Conservation (phyloP, 2,329 filamentous ascomycete genomes). For the Cercospora beticola region DNA sequence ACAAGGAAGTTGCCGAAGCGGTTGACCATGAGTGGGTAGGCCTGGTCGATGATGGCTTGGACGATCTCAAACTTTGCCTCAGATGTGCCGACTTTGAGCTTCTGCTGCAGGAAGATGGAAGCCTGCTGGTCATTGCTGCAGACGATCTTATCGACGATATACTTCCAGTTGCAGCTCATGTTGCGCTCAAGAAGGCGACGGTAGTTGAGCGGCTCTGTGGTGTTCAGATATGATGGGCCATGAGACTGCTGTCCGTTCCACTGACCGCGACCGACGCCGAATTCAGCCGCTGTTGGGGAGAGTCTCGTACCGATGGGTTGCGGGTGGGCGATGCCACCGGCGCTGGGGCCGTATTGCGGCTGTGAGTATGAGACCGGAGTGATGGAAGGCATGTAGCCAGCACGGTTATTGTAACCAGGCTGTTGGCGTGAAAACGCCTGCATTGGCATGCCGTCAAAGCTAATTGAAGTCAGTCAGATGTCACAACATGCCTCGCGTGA, state of each 20-base stretch:
- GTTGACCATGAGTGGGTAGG: conserved; percentile 95
- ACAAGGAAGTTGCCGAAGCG: conserved; percentile 98
- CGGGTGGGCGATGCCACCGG: conserved; percentile 22
- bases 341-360: conserved; percentile 22
- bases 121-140: conserved; percentile 99
- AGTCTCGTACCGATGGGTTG: conserved; percentile 43
- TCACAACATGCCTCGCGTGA: background rate
- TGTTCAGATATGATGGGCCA: conserved; percentile 65
- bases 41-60: conserved; percentile 90
- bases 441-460: conserved; percentile 24
- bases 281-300: conserved; percentile 50
- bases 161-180: conserved; percentile 98
- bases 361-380: conserved; percentile 31
- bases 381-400: conserved; percentile 31
- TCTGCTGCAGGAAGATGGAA: conserved; percentile 97
- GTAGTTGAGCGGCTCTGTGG: conserved; percentile 92
- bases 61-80: conserved; percentile 98
- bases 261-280: conserved; percentile 38
- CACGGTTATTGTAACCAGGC: conserved; percentile 15
- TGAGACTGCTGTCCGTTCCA: conserved; percentile 38
- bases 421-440: conserved; percentile 15
- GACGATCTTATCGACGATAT: conserved; percentile 99
- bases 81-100: conserved; percentile 91
- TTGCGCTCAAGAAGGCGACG: conserved; percentile 91
- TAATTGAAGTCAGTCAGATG: conserved; percentile 17